phyloP scores from a whole-genome alignment of 371 early-diverging fungal genomes.

The Rhizopus sp. region DNA sequence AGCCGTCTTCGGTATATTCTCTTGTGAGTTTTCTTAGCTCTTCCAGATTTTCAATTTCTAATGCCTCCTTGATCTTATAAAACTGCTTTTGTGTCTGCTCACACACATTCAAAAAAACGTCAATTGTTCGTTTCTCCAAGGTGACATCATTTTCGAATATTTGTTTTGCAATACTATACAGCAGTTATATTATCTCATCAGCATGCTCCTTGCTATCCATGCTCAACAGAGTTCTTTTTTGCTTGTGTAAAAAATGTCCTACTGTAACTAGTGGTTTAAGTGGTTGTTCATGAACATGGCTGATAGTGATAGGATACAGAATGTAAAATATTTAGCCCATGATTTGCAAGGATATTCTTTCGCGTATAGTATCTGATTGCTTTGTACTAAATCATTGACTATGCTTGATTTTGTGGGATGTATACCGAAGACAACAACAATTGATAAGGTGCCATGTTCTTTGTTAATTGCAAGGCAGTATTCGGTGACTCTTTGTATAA shows the following conservation, averaged over 20 bases:
- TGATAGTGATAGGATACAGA: conserved; percentile 51
- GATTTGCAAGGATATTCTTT: conserved; percentile 19
- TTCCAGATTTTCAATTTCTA: conserved; percentile 16
- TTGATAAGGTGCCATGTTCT: conserved; percentile 9
- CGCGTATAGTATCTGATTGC: conserved; percentile 14
- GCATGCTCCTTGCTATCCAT: conserved; percentile 17
- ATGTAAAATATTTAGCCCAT: conserved; percentile 24
- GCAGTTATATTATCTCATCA: conserved; percentile 17
- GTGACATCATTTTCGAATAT: conserved; percentile 17
- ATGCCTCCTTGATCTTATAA: conserved; percentile 11
- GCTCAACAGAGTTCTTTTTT: conserved; percentile 21
- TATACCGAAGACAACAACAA: conserved; percentile 17
- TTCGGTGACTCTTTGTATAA: conserved; percentile 9
- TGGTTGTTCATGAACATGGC: conserved; percentile 16
- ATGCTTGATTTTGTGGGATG: conserved; percentile 17
- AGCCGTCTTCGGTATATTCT: conserved; percentile 12
- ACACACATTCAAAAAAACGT: conserved; percentile 17
- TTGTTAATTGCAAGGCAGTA: conserved; percentile 13
- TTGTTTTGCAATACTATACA: conserved; percentile 12
- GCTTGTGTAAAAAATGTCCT: conserved; percentile 9
- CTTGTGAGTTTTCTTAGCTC: conserved; percentile 12
- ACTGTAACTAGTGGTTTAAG: conserved; percentile 19
- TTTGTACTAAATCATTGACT: conserved; percentile 19
- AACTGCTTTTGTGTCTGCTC: conserved; percentile 17
- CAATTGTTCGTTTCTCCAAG: conserved; percentile 18